Evolutionary conservation across 345 rosid species (phyloP).

Genomic region (Lumnitzera littorea): DNA sequence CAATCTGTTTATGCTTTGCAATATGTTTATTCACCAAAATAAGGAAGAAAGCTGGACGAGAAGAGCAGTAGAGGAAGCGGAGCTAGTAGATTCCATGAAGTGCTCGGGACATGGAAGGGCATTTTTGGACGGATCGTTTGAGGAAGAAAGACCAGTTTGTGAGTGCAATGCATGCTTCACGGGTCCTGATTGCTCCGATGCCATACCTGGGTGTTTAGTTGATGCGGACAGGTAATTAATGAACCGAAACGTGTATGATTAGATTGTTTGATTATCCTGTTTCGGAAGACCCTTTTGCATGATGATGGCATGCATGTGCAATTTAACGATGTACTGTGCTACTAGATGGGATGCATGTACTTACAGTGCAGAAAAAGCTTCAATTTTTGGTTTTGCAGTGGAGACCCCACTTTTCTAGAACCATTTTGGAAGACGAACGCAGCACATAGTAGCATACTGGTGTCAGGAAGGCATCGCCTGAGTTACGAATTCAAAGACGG

Average conservation of each 20-base stretch:
- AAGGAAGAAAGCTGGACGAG: constrained; percentile 6
- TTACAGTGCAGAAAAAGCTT: no score
- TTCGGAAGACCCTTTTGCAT: no score
- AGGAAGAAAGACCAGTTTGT: constrained; percentile 8
- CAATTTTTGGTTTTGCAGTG: constrained; percentile 9
- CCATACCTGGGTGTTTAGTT: constrained; percentile 8
- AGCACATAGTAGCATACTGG: constrained; percentile 4
- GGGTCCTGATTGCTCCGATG: constrained; percentile 15
- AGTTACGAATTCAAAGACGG: constrained; percentile 18
- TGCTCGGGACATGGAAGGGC: constrained; percentile 24
- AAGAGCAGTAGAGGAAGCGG: constrained; percentile 14
- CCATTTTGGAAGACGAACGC: constrained; percentile 15
- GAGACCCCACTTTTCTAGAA: constrained; percentile 21
- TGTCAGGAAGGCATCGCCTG: constrained; percentile 19
- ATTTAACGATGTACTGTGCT: no score
- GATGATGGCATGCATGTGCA: no score
- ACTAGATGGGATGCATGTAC: no score
- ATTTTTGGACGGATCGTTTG: constrained; percentile 12
- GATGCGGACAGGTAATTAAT: constrained; percentile 17
- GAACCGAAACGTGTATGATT: background rate
- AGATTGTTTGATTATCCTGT: no score
- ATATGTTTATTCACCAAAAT: no score
- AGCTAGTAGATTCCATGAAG: constrained; percentile 4
- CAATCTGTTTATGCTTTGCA: no score
- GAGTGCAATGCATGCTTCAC: constrained; percentile 16